Evolutionary conservation across 129 eudicot genomes (phyloP), one percentile per base, ranked within the genome.

Genomic region (Rutidosis leptorrhynchoides): DNA sequence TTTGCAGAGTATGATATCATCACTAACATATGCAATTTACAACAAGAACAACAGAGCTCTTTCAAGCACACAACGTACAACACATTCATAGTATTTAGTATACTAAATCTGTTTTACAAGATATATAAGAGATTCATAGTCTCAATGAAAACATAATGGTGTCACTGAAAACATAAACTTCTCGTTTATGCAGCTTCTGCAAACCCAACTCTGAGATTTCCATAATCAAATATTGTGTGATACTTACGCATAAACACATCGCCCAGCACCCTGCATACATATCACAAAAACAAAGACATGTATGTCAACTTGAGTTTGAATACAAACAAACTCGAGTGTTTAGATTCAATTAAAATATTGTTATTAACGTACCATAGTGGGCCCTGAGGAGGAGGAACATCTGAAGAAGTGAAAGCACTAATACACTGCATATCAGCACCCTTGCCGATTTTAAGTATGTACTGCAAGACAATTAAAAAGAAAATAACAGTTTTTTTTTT

Each of bases 201-300:
- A 75, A 90, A 90, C 61, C 97, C 96, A 43, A 90, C 86, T 58
- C 90, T 80, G 19, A 79, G 61, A 15, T 88, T 83, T 20, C 83
- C 96, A 64, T 52, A 80, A 69, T 92, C 98, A 62, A 92, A 92
- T 24, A 85, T 74, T 9, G 96, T 92, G 74, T 92, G 98, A 66
- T 88, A 92, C 27, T 83, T 86, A 61, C 96, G 91, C 98, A 92
- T 88, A 55, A 92, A 92, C 33, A 92, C 67, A 65, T 92, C 98
- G 23, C 98, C 98, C 79, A 92, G 20, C 53, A 85, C 80, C 98
- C 98, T 92, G 79, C 79, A 33, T 33, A 33, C 9, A 33, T 33
- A 79, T 33, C 24, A 64, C 67, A 68, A n/a, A n/a, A 67, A 64
- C 19, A 10, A 66, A 24, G 24, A 46, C 17, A 63, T 15, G 24